These are phyloP conservation scores for Penicillium pancosmium DNA, from an alignment of 495 filamentous ascomycete genomes.

Conservation along the genomic window DNA sequence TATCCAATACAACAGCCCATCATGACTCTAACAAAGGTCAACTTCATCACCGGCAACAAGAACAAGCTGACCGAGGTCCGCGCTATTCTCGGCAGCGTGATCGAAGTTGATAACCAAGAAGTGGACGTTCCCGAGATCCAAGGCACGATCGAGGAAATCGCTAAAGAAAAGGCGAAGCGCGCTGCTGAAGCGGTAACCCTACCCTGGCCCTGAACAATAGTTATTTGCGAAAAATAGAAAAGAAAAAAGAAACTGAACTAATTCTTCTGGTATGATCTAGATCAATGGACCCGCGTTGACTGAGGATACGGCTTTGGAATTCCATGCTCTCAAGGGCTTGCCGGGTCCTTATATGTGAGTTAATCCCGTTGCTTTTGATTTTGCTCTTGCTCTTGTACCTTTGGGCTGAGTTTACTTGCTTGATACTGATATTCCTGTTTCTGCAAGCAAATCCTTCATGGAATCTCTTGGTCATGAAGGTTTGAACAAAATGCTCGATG, in stretches of 20 bases:
- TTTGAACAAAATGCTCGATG: constrained; percentile 87
- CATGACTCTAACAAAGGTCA: constrained; percentile 52
- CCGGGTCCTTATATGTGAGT: constrained; percentile 97
- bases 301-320: constrained; percentile 94
- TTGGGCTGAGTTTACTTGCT: too few species aligned
- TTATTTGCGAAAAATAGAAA: too few species aligned
- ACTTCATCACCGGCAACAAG: constrained; percentile 96
- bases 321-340: constrained; percentile 82
- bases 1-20: constrained; percentile 16
- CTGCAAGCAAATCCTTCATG: constrained; percentile 86
- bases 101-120: constrained; percentile 70
- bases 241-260: too few species aligned
- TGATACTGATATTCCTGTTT: not conserved
- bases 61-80: constrained; percentile 90
- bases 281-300: constrained; percentile 86
- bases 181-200: constrained; percentile 53
- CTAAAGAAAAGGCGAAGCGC: constrained; percentile 78
- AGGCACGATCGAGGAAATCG: constrained; percentile 89
- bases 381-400: too few species aligned
- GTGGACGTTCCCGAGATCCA: constrained; percentile 89
- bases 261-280: constrained; percentile 45
- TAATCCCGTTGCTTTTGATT: not conserved
- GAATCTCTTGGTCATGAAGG: constrained; percentile 77
- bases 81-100: constrained; percentile 75
- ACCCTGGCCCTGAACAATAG: too few species aligned